Evolutionary conservation across 1,284 basidiomycete genomes (phyloP).

Genomic region (Naganishia liquefaciens): DNA sequence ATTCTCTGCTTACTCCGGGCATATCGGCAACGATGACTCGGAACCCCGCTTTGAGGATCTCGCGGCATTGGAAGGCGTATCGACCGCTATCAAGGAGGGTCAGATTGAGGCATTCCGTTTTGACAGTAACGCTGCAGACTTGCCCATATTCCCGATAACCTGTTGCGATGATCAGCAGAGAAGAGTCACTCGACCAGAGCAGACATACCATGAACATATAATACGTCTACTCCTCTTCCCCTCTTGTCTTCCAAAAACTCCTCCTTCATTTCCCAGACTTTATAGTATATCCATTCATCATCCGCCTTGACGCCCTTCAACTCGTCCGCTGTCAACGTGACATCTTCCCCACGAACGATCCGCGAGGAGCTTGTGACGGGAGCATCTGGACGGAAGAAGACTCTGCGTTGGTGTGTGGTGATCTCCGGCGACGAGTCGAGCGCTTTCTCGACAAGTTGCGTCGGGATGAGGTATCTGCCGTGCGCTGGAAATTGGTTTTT

Average conservation of each 20-base stretch:
- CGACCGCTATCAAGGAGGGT: conserved; percentile 36
- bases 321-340: conserved; percentile 44
- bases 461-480: conserved; percentile 45
- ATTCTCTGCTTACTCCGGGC: conserved; percentile 51
- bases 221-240: conserved; percentile 44
- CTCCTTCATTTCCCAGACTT: conserved; percentile 47
- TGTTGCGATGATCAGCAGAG: background rate
- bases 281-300: conserved; percentile 52
- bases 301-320: conserved; percentile 40
- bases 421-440: conserved; percentile 43
- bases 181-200: background rate
- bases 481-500: conserved; percentile 40
- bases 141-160: conserved; percentile 29
- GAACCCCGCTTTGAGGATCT: conserved; percentile 56
- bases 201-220: conserved; percentile 51
- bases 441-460: conserved; percentile 42
- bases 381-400: conserved; percentile 45
- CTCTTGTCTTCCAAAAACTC: conserved; percentile 39
- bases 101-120: background rate
- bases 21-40: conserved; percentile 58
- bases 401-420: conserved; percentile 43
- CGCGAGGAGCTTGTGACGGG: conserved; percentile 42
- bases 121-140: background rate
- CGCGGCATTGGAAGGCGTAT: conserved; percentile 53
- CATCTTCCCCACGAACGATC: conserved; percentile 48